Percentiles rank a stretch among this genome's conserved stretches.
Conservation (phyloP, 768 basidiomycete genomes). For the Termitomyces sp. region DNA sequence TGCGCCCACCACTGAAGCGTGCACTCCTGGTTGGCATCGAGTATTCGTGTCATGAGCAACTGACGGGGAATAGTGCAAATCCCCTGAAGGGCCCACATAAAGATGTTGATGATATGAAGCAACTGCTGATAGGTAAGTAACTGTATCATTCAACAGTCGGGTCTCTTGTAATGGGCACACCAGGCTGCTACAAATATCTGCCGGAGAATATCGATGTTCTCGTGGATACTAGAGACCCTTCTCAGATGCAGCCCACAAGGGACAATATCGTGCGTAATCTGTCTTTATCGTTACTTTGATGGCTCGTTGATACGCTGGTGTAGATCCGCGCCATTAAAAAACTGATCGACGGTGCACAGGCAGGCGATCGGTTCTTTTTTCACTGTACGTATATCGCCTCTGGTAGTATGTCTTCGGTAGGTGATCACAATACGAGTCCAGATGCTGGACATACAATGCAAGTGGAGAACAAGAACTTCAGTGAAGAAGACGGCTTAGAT, state of each 20-base stretch:
- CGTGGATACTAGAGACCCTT: slow-evolving; percentile 35
- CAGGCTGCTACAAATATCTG: slow-evolving; percentile 39
- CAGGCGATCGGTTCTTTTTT: slow-evolving; percentile 56
- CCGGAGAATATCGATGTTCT: slow-evolving; percentile 41
- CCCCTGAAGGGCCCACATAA: slow-evolving; percentile 35
- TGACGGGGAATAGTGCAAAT: slow-evolving; percentile 9
- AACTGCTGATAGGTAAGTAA: slow-evolving; percentile 35
- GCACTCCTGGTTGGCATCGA: slow-evolving; percentile 39
- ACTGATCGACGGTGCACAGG: slow-evolving; percentile 40
- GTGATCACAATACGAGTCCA: slow-evolving; percentile 8
- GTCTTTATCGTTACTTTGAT: background rate
- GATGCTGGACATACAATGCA: slow-evolving; percentile 54
- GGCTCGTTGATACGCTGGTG: background rate
- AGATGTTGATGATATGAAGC: slow-evolving; percentile 34
- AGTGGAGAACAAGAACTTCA: slow-evolving; percentile 37
- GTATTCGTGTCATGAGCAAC: slow-evolving; percentile 21
- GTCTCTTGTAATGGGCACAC: background rate
- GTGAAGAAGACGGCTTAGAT: slow-evolving; percentile 44
- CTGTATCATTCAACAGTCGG: background rate
- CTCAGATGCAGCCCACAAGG: slow-evolving; percentile 37
- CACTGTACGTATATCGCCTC: slow-evolving; percentile 41
- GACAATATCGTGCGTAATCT: slow-evolving; percentile 40
- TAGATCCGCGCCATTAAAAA: slow-evolving; percentile 42
- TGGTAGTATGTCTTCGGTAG: background rate
- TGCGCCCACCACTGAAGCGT: slow-evolving; percentile 22